Percentiles rank a stretch among this genome's conserved stretches.
Conservation (phyloP, 441 rosid species). For the Geranium incanum region DNA sequence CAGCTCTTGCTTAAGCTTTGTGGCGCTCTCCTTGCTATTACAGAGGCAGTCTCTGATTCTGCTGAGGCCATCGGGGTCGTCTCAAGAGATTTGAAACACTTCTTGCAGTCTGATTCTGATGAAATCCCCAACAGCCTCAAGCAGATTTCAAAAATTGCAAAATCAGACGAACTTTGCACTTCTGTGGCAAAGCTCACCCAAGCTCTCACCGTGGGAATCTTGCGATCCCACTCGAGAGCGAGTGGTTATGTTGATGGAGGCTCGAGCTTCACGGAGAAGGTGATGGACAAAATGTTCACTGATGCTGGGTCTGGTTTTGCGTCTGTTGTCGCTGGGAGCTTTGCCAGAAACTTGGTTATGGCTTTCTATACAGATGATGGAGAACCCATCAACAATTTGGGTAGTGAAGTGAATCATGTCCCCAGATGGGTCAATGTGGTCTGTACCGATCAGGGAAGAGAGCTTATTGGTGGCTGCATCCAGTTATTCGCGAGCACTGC, state of each 20-base stretch:
- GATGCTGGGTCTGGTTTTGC: slow-evolving; percentile 64
- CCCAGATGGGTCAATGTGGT: slow-evolving; percentile 39
- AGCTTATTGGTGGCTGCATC: slow-evolving; percentile 56
- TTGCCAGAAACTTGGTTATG: slow-evolving; percentile 64
- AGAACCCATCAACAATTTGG: not conserved
- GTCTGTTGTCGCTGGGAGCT: slow-evolving; percentile 69
- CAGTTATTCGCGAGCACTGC: slow-evolving; percentile 66
- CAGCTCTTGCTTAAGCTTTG: no score
- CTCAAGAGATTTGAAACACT: no score
- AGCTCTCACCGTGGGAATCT: slow-evolving; percentile 49
- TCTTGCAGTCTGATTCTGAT: no score
- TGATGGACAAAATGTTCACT: slow-evolving; percentile 49
- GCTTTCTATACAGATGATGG: slow-evolving; percentile 26
- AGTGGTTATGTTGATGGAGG: slow-evolving; percentile 18
- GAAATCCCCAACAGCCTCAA: no score
- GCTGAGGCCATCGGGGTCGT: no score
- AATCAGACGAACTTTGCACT: slow-evolving; percentile 47
- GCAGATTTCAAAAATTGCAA: no score
- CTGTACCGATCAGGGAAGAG: slow-evolving; percentile 37
- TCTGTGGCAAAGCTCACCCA: slow-evolving; percentile 36
- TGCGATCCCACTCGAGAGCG: slow-evolving; percentile 24
- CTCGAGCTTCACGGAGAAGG: slow-evolving; percentile 41
- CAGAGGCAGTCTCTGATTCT: no score
- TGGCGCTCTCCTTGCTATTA: no score
- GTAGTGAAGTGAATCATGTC: slow-evolving; percentile 16